These are phyloP conservation scores for Acacia melanoxylon DNA, from an alignment of 306 rosid species.

Conservation along the genomic window DNA sequence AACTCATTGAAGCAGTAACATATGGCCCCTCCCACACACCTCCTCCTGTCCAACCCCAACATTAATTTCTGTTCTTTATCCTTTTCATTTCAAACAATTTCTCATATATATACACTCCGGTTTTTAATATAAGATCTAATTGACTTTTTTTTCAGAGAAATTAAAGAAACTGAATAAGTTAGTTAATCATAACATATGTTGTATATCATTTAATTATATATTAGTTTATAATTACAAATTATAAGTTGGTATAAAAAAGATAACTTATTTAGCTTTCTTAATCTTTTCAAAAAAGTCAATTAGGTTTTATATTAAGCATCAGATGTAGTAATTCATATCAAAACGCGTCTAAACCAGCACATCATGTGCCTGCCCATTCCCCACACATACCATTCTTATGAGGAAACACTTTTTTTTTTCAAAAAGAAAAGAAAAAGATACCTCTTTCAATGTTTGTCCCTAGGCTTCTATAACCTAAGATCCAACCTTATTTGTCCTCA, in stretches of 20 bases:
- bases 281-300: no score
- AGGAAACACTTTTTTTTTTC: not conserved
- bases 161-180: no score
- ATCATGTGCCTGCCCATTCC: constrained; percentile 68
- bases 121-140: no score
- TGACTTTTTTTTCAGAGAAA: no score
- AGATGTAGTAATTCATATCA: not conserved
- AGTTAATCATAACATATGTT: no score
- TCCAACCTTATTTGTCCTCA: not conserved
- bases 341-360: constrained; percentile 38
- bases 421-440: not conserved
- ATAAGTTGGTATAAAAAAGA: no score
- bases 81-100: not conserved
- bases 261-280: no score
- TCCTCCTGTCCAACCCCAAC: constrained; percentile 53
- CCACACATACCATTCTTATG: constrained; percentile 3
- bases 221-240: no score
- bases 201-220: no score
- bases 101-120: no score
- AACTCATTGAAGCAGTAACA: constrained; percentile 58
- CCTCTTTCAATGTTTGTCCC: not conserved
- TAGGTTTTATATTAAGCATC: no score
- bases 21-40: constrained; percentile 51
- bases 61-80: constrained; percentile 25
- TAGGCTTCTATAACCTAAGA: not conserved